Evolutionary conservation across 2,329 filamentous ascomycete species (phyloP), one percentile per base, ranked within the genome.

Genomic region (Paecilomyces fulvus): DNA sequence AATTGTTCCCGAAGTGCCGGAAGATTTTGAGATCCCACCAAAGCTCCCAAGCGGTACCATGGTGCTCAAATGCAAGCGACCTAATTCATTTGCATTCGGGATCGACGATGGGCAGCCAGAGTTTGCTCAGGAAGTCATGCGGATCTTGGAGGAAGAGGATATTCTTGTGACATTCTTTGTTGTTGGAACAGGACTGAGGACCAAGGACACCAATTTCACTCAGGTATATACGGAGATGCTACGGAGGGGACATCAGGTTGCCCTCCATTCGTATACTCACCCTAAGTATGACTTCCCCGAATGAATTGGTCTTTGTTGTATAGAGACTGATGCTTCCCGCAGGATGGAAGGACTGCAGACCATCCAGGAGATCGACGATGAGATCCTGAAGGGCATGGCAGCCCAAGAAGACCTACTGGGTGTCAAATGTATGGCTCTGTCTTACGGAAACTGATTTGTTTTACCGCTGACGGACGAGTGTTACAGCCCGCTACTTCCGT

Each of bases 141-240:
- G 79, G 46, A 83, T 85, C 54, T 75, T 89, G 63, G 78, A 81
- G 20, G 79, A 81, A 20, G 85, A 84, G 53, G 69, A 75, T 55
- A 83, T 88, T 63, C 79, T 83, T 61, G 85, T 87, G 2, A 89
- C 86, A 1, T 88, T 89, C 70, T 89, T 89, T 73, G 86, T 84
- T 33, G 84, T 88, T 49, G 85, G 85, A 9, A 77, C 80, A 1
- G 83, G 84, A 1, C 76, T 89, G 0, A 73, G 82, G 14, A 83
- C 87, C 64, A 58, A 66, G 2, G 72, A 75, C 20, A 85, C 82
- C 20, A 87, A 86, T 63, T 78, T 88, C 53, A 83, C 82, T 23
- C 76, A 75, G 49, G 79, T 87, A 23, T 88, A 89, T 73, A 75
- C 75, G 57, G 82, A 85, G 67, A 86, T 88, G 83, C 67, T 79